Evolutionary conservation across 768 basidiomycete genomes (phyloP).

Genomic region (Tricholoma sp.): DNA sequence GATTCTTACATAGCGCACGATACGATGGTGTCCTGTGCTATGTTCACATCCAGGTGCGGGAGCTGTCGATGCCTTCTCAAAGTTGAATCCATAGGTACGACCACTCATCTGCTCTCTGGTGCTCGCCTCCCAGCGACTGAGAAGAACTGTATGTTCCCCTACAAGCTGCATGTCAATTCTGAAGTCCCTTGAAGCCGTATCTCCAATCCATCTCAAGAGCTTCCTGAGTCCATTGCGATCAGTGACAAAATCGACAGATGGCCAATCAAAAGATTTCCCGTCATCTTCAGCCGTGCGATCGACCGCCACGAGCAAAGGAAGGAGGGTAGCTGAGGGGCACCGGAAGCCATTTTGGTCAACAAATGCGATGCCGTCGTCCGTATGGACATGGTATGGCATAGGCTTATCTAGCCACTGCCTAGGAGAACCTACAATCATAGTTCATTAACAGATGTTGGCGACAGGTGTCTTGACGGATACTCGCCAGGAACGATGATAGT

Average conservation of each 20-base stretch:
- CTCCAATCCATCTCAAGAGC: slow-evolving; percentile 51
- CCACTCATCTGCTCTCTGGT: slow-evolving; percentile 31
- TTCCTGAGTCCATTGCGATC: slow-evolving; percentile 67
- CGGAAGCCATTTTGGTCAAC: slow-evolving; percentile 56
- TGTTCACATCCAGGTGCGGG: slow-evolving; percentile 43
- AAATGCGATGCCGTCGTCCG: slow-evolving; percentile 45
- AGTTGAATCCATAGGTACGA: slow-evolving; percentile 53
- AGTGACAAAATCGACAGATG: slow-evolving; percentile 44
- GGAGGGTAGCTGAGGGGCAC: slow-evolving; percentile 29
- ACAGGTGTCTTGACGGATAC: slow-evolving; percentile 5
- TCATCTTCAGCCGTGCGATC: slow-evolving; percentile 35
- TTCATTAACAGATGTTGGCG: background rate
- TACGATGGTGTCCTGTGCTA: slow-evolving; percentile 55
- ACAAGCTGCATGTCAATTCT: slow-evolving; percentile 66
- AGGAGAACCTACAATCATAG: slow-evolving; percentile 36
- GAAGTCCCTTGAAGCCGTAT: slow-evolving; percentile 41
- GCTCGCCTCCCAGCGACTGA: slow-evolving; percentile 53
- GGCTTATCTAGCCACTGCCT: slow-evolving; percentile 42
- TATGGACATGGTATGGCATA: slow-evolving; percentile 48
- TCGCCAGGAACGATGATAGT: slow-evolving; percentile 51
- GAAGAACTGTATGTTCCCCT: slow-evolving; percentile 52
- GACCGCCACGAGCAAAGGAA: slow-evolving; percentile 59
- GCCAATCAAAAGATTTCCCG: slow-evolving; percentile 33
- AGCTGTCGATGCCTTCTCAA: slow-evolving; percentile 52
- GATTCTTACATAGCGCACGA: slow-evolving; percentile 53